phyloP scores from a whole-genome alignment of 768 basidiomycete genomes.

The Suillus paluster region DNA sequence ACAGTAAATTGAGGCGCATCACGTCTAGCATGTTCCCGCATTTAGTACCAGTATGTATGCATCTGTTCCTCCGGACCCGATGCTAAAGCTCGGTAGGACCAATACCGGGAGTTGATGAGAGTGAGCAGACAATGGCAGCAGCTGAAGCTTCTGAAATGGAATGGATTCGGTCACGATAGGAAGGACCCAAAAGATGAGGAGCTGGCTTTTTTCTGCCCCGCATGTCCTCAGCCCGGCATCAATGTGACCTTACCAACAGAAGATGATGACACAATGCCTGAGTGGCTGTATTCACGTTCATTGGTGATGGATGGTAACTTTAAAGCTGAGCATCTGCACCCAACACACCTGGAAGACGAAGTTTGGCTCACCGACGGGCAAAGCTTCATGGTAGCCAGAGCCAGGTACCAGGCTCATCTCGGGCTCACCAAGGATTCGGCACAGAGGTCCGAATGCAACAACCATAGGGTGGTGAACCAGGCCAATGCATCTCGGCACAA shows the following conservation, averaged over 20 bases:
- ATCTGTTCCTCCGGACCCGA: too few relatives aligned
- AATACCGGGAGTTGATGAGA: constrained; percentile 22
- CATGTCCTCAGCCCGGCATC: constrained; percentile 10
- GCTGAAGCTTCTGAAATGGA: constrained; percentile 26
- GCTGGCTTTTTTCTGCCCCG: constrained; percentile 1
- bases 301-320: constrained; percentile 6
- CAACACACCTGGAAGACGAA: constrained; percentile 14
- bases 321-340: constrained; percentile 4
- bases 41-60: not conserved
- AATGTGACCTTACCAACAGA: not conserved
- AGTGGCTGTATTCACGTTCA: too few relatives aligned
- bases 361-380: constrained; percentile 17
- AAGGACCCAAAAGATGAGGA: not conserved
- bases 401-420: too few relatives aligned
- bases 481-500: constrained; percentile 17
- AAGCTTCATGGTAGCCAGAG: not conserved
- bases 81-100: too few relatives aligned
- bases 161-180: constrained; percentile 9
- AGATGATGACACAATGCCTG: not conserved
- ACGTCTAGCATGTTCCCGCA: not conserved
- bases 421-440: not conserved
- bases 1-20: not conserved
- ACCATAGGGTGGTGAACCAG: constrained; percentile 22
- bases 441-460: constrained; percentile 19
- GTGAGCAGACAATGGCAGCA: constrained; percentile 20